A percentile compares a stretch with the other conserved stretches of the same genome.
Conservation (phyloP, 768 basidiomycete genomes). For the Punctularia strigosozonata region DNA sequence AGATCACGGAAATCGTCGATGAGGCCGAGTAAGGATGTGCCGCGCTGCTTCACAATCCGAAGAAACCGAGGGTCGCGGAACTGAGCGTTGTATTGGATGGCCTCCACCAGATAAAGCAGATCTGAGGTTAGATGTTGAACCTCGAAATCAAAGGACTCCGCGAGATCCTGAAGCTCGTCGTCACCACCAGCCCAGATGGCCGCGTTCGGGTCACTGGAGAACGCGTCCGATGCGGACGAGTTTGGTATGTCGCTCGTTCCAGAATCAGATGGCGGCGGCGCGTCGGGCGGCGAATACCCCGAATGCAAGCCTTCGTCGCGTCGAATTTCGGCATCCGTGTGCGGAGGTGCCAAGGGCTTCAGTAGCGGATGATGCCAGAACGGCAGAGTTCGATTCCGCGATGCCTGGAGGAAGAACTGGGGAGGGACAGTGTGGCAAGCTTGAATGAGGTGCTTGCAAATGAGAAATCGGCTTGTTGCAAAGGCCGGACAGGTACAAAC, state of each 20-base stretch:
- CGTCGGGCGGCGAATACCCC: no score
- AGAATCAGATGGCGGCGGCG: no score
- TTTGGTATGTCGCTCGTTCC: no score
- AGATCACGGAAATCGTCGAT: background rate
- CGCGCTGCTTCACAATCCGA: background rate
- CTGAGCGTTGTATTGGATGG: background rate
- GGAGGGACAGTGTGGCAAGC: constrained; percentile 6
- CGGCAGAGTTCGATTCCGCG: constrained; percentile 6
- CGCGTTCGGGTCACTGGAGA: no score
- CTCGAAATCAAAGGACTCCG: background rate
- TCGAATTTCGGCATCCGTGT: background rate
- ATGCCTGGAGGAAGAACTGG: constrained; percentile 11
- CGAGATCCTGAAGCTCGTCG: background rate
- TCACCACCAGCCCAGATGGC: no score
- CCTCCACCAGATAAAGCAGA: background rate
- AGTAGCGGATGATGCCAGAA: constrained; percentile 10
- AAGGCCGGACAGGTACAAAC: constrained; percentile 12
- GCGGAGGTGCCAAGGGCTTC: background rate
- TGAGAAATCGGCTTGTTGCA: constrained; percentile 9
- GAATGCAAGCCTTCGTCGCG: no score
- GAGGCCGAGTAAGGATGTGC: background rate
- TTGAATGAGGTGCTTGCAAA: constrained; percentile 14
- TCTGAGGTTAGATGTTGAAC: background rate
- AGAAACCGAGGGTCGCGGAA: background rate
- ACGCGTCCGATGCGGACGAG: no score